Conservation (phyloP, 257 asterid species). For the Salvia rosmarinus region DNA sequence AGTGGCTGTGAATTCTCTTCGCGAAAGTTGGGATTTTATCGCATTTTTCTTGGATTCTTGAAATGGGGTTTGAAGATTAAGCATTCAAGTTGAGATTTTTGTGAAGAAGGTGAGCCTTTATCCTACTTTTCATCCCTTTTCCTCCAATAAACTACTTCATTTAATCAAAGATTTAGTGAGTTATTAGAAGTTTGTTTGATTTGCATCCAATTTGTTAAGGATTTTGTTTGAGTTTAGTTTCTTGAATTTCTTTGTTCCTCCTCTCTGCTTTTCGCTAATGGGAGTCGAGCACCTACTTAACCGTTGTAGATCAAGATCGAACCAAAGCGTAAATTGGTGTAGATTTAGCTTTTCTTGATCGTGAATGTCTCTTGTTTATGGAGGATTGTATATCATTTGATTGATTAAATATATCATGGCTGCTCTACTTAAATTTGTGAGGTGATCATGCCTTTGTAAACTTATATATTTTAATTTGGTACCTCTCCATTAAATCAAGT, state of each 20-base stretch:
- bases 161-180: background rate
- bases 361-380: background rate
- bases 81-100: constrained; percentile 29
- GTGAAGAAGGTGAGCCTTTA: constrained; percentile 40
- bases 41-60: constrained; percentile 37
- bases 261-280: background rate
- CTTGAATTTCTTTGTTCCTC: background rate
- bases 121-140: background rate
- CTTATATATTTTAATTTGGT: no score
- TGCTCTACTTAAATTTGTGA: no score
- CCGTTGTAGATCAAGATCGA: constrained; percentile 1
- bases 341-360: constrained; percentile 31
- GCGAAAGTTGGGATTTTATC: constrained; percentile 33
- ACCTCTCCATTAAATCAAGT: no score
- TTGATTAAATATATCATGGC: no score
- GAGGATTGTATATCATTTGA: background rate
- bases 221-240: constrained; percentile 12
- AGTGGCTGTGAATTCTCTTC: constrained; percentile 36
- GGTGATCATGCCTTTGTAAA: no score
- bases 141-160: background rate
- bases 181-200: background rate
- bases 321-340: constrained; percentile 31
- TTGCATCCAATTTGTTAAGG: background rate
- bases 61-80: constrained; percentile 40
- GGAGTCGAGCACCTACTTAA: constrained; percentile 10